Percentiles rank a stretch among this genome's conserved stretches.
These are phyloP conservation scores for Pythium vanterpoolii DNA, from an alignment of 352 stramenopile species.

Conservation along the genomic window DNA sequence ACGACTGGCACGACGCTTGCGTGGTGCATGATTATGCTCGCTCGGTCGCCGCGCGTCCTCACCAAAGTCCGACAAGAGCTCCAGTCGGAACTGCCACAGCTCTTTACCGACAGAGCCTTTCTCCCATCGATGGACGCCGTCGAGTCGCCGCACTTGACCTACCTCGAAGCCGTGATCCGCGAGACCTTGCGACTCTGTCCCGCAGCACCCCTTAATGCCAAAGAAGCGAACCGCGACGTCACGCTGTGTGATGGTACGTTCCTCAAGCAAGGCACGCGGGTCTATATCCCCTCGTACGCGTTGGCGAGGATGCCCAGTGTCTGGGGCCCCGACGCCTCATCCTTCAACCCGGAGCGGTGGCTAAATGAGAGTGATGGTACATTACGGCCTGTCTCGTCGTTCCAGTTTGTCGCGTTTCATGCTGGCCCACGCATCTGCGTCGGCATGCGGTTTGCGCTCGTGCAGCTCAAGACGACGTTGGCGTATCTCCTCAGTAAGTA, in stretches of 20 bases:
- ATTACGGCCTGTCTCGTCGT: conserved; percentile 23
- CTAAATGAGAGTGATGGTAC: conserved; percentile 16
- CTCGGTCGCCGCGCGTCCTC: conserved; percentile 43
- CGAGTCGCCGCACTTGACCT: conserved; percentile 7
- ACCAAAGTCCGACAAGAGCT: conserved; percentile 11
- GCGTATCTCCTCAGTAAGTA: conserved; percentile 24
- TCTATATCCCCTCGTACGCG: conserved; percentile 33
- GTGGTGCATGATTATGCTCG: conserved; percentile 80
- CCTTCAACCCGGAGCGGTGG: conserved; percentile 39
- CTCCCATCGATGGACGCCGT: conserved; percentile 15
- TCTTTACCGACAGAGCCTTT: conserved; percentile 7
- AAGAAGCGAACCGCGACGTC: conserved; percentile 28
- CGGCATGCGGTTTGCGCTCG: conserved; percentile 37
- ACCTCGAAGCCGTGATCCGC: conserved; percentile 26
- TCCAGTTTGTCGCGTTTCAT: conserved; percentile 47
- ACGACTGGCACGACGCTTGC: conserved; percentile 57
- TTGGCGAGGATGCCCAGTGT: conserved; percentile 27
- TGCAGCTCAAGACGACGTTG: conserved; percentile 29
- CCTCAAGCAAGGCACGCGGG: conserved; percentile 24
- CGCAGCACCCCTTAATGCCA: conserved; percentile 32
- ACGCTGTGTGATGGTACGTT: conserved; percentile 35
- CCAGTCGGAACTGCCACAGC: background rate
- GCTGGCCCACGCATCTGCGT: conserved; percentile 41
- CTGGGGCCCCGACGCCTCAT: conserved; percentile 29
- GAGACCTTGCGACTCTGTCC: conserved; percentile 40